Conservation (phyloP, 139 green algal genomes). For the Chloropicon primus region DNA sequence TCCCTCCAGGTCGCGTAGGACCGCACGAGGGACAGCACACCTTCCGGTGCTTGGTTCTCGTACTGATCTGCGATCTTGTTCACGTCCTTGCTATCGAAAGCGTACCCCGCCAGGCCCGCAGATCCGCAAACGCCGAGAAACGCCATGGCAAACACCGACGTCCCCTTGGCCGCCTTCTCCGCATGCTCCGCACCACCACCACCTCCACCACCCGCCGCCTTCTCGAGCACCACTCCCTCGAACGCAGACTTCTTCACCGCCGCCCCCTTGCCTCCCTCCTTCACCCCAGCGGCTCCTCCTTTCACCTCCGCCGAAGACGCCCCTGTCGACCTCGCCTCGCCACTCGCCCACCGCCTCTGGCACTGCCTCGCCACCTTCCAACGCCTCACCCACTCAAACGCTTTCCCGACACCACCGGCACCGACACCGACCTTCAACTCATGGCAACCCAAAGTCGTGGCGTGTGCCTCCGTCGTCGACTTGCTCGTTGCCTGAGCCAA, state of each 20-base stretch:
- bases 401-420: too few species aligned
- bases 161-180: not conserved
- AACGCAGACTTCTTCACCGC: not conserved
- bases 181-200: not conserved
- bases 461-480: too few species aligned
- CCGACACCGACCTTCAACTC: too few species aligned
- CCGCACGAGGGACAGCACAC: not conserved
- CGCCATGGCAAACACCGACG: not conserved
- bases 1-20: constrained; percentile 1
- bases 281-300: not conserved
- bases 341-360: not conserved
- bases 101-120: not conserved
- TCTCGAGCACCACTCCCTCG: not conserved
- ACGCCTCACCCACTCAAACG: too few species aligned
- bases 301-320: not conserved
- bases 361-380: too few species aligned
- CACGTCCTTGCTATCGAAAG: not conserved
- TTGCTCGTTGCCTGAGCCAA: not conserved
- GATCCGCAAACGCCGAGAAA: not conserved
- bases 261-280: not conserved
- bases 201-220: not conserved
- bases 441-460: too few species aligned
- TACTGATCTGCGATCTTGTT: not conserved
- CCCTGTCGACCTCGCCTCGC: not conserved
- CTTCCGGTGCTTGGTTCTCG: not conserved